These are phyloP conservation scores for Psophocarpus tetragonolobus DNA, from an alignment of 306 rosid genomes.

Conservation along the genomic window DNA sequence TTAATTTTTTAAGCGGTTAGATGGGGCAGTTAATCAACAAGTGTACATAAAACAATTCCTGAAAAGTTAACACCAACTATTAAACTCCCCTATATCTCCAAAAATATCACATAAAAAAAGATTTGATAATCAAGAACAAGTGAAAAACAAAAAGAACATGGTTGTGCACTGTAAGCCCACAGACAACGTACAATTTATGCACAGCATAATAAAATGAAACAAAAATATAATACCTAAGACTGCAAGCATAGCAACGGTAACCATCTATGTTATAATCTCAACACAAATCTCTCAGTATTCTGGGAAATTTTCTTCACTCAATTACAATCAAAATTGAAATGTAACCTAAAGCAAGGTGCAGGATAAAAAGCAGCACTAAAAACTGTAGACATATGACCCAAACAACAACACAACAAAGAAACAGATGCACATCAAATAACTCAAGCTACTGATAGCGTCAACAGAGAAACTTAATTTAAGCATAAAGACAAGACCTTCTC, in stretches of 20 bases:
- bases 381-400: neutral
- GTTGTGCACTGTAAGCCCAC: neutral
- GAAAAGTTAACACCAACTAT: neutral
- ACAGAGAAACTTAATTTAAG: neutral
- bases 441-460: neutral
- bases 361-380: slow-evolving; percentile 10
- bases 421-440: neutral
- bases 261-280: neutral
- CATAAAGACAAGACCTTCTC: slow-evolving; percentile 64
- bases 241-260: neutral
- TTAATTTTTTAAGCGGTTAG: neutral
- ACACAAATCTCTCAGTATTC: neutral
- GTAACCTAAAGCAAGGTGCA: neutral
- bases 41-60: neutral
- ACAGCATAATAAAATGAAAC: neutral
- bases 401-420: neutral
- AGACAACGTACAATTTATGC: neutral
- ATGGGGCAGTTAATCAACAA: neutral
- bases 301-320: neutral
- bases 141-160: neutral
- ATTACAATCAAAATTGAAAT: neutral
- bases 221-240: neutral
- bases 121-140: neutral
- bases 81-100: neutral
- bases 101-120: neutral